Base-by-base conservation (phyloP, 176 grass and related monocot species). In the Hsuehochloa calcarea region DNA sequence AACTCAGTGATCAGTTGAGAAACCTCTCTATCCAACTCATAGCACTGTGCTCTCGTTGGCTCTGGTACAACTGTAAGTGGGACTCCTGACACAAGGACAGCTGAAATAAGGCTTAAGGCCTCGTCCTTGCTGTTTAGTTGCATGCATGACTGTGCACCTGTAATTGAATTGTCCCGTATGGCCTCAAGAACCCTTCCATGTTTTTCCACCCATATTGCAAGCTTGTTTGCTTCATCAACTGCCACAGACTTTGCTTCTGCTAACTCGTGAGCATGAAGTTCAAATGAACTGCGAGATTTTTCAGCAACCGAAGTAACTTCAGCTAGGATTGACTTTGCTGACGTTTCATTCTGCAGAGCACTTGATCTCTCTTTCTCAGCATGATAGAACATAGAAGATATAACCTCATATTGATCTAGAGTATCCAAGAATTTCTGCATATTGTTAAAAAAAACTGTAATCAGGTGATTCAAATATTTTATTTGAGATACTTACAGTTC, bases 11-110 rank as follows among this genome's bases (percentile, higher is more conserved):
- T 89, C 79, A 95, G 40, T 78, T 89, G 87, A 82, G 89, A 91
- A 84, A 98, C 81, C 85, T 98, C 95, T 80, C 79, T 95, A 68
- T 98, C 95, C 85, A 98, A 83, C 80, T 98, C 95, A 90, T 82
- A 88, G 81, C 95, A 98, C 6, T 91, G 93, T 29, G 88, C 89
- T 82, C 87, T 92, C 61, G 93, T 93, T 72, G 95, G 95, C 77
- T 98, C 95, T 82, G 95, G 95, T 67, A 98, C 91, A 73, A 98
- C 87, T 82, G 95, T 91, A 85, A 98, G 91, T 72, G 95, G 95
- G 50, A 98, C 93, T 73, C 89, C 93, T 82, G 95, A 98, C 41
- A 83, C 72, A 80, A 87, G 72, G 70, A 95, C 95, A 75, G 95
- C 81, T 65, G 91, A 95, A 84, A 79, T 87, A 92, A 98, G 91